Percentiles rank a stretch among this genome's conserved stretches.
phyloP scores from a whole-genome alignment of 2,329 filamentous ascomycete species.

The Penicillium sp. region DNA sequence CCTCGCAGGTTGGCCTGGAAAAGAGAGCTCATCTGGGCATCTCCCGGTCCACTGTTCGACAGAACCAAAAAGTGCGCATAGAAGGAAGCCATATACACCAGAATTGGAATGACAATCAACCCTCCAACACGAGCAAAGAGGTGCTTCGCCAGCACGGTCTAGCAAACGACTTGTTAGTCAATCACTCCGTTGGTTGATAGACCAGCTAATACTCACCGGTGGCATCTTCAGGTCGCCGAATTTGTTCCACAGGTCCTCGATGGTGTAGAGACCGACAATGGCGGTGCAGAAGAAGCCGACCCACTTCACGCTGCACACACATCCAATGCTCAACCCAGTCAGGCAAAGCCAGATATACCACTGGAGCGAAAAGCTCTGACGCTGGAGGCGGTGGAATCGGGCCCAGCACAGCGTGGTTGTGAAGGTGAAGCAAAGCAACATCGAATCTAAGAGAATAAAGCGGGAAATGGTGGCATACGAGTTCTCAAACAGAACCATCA shows the following conservation, averaged over 20 bases:
- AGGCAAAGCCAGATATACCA: constrained; percentile 96
- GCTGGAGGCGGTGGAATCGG: constrained; percentile 87
- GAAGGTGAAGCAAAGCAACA: constrained; percentile 98
- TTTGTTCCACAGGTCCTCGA: constrained; percentile 97
- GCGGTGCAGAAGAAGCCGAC: constrained; percentile 95
- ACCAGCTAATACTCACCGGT: constrained; percentile 54
- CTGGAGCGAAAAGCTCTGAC: constrained; percentile 81
- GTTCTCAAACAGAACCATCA: constrained; percentile 99
- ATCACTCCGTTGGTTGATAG: not conserved
- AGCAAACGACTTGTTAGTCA: constrained; percentile 32
- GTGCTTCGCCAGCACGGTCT: constrained; percentile 71
- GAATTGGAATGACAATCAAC: constrained; percentile 81
- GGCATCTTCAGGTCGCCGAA: constrained; percentile 94
- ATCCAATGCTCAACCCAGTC: constrained; percentile 93
- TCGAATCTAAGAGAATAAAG: constrained; percentile 97
- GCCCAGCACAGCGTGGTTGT: constrained; percentile 96
- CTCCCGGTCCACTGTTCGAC: constrained; percentile 89
- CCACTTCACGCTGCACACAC: constrained; percentile 97
- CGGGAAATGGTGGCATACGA: constrained; percentile 98
- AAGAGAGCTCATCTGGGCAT: constrained; percentile 99
- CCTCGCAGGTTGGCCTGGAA: constrained; percentile 97
- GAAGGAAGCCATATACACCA: constrained; percentile 95
- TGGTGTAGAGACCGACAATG: constrained; percentile 90
- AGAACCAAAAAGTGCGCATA: constrained; percentile 92
- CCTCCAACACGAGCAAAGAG: constrained; percentile 77